Evolutionary conservation across 176 grass and related monocot genomes (phyloP).

Genomic region (Urochloa ruziziensis): DNA sequence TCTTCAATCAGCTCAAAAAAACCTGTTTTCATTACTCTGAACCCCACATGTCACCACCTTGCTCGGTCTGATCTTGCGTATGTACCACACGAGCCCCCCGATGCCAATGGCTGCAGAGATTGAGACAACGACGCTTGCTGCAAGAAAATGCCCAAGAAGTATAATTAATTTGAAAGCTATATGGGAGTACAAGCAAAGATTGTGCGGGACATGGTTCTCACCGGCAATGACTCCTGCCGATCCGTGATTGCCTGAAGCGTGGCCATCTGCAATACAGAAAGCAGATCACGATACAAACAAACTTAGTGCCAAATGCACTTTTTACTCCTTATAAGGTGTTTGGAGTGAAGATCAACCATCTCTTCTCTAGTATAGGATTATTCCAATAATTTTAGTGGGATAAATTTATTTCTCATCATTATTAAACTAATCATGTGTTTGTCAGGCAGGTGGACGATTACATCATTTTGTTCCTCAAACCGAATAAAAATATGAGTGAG

Average conservation of each 20-base stretch:
- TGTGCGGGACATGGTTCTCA: constrained; percentile 13
- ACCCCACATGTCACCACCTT: constrained; percentile 87
- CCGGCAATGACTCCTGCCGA: constrained; percentile 73
- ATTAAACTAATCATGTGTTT: too few species aligned
- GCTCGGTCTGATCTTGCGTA: constrained; percentile 58
- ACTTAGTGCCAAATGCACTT: neutral
- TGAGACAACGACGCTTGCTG: constrained; percentile 72
- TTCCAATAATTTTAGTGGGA: neutral
- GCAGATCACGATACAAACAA: neutral
- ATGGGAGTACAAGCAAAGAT: neutral
- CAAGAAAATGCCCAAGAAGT: neutral
- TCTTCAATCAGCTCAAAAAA: constrained; percentile 39
- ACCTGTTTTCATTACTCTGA: constrained; percentile 82
- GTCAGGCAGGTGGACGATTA: too few species aligned
- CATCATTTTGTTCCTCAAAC: too few species aligned
- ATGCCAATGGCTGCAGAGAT: constrained; percentile 54
- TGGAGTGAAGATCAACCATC: neutral
- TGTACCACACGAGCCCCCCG: constrained; percentile 74
- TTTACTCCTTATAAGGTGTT: neutral
- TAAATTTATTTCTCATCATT: neutral
- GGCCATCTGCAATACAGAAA: constrained; percentile 18
- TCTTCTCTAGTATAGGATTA: neutral
- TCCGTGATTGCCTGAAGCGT: constrained; percentile 31
- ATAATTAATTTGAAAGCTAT: neutral
- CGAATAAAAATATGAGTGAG: too few species aligned